Base-by-base conservation (phyloP, 2,329 filamentous ascomycete species). In the Venturia asperata region DNA sequence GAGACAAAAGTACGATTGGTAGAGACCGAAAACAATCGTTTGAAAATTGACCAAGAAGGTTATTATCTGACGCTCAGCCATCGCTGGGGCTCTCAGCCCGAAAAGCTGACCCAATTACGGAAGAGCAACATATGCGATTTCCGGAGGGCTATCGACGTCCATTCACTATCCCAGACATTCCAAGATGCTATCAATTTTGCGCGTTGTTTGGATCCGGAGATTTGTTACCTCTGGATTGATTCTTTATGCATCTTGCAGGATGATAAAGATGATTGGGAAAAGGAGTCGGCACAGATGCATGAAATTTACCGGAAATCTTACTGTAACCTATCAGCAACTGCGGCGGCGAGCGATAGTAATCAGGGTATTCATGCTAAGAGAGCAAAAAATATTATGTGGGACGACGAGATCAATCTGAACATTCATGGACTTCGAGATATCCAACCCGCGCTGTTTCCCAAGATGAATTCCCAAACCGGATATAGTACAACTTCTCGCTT, bases 141-240 rank as follows among this genome's bases (percentile, higher is more conserved):
- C 15, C 7, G 60, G 27, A 15, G 15, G 15, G 45, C 47, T 2
- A 65, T 67, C n/a, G 7, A 5, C 2, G 7, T 58, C 11, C 11
- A 37, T 21, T 13, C 17, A 37, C 47, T 65, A 5, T 63, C 64
- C 13, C 41, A 43, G 15, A 66, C 64, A 2, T 66, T 66, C 52
- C 64, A 45, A 55, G 61, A 66, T n/a, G 64, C 64, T 34, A 56
- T 66, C 19, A 11, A 42, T n/a, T 65, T 66, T 43, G 42, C 63
- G 7, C 60, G 61, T 3, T 27, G 37, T 11, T 41, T 66, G 13
- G 10, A 39, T 24, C 62, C 47, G 1, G 68, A 24, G 2, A 39
- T 65, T 13, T 15, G 47, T 21, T 69, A 69, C 47, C 19, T 69
- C 17, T 66, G 62, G 65, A 62, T 66, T 34, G 65, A 66, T 45